Conservation (phyloP, 2,329 filamentous ascomycete species). For the Orbilia ellipsospora region DNA sequence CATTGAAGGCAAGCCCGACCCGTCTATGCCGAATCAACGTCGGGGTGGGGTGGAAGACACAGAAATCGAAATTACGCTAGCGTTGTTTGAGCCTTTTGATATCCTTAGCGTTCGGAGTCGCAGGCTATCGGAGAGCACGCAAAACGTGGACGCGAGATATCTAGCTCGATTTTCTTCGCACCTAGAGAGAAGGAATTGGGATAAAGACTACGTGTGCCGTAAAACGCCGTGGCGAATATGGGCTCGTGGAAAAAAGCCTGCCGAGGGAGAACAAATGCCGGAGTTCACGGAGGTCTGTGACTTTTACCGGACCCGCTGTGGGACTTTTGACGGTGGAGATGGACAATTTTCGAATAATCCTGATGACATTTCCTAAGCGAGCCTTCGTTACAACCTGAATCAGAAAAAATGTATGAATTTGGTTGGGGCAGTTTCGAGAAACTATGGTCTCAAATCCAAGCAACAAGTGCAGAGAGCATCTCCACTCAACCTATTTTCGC, state of each 20-base stretch:
- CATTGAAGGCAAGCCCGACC: constrained; percentile 21
- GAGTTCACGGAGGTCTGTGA: constrained; percentile 19
- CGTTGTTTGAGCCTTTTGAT: constrained; percentile 27
- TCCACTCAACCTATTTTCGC: too few species aligned
- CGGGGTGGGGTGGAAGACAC: constrained; percentile 33
- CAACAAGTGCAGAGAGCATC: too few species aligned
- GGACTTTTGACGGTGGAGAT: too few species aligned
- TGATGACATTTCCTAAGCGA: too few species aligned
- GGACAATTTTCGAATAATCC: too few species aligned
- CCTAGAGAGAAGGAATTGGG: constrained; percentile 28
- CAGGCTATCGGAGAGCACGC: constrained; percentile 18
- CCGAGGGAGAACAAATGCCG: constrained; percentile 28
- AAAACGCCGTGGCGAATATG: constrained; percentile 37
- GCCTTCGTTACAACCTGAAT: too few species aligned
- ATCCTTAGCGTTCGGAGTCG: constrained; percentile 15
- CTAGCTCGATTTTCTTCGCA: constrained; percentile 17
- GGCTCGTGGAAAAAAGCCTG: constrained; percentile 28
- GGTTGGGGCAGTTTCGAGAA: too few species aligned
- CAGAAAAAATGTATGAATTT: too few species aligned
- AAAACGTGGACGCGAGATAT: constrained; percentile 3
- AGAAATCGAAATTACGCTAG: constrained; percentile 34
- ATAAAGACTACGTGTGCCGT: constrained; percentile 16
- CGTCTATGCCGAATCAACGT: not conserved
- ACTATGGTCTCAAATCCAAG: too few species aligned
- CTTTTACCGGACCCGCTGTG: not conserved